Evolutionary conservation across 208 protist species (phyloP), one percentile per base, ranked within the genome.

Genomic region (Wallacemonas sp.): DNA sequence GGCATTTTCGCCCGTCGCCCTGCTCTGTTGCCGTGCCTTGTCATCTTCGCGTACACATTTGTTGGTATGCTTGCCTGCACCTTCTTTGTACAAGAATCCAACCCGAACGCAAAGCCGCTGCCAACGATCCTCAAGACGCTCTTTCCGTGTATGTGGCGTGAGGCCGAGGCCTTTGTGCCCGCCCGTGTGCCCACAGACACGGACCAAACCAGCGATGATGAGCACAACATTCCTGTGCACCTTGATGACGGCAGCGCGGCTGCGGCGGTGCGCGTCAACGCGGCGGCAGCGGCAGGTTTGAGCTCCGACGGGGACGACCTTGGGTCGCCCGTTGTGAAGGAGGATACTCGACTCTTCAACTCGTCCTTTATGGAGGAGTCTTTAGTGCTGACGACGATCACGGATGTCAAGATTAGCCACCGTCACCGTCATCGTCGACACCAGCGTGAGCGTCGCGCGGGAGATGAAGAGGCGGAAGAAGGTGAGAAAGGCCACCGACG

Each of bases 11-110:
- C 30, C 19, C 27, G 38, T 34, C 51, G 80, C 54, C 83, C 86
- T 0, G 86, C 81, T 1, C 67, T 93, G 15, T 66, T 93, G 21
- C 82, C 86, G 3, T 67, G 73, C 33, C 26, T 88, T 9, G 69
- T 74, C 11, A 58, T 75, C 34, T 75, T 75, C 36, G 14, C 62
- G 5, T 86, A 83, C 46, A 76, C 68, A 24, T 49, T 69, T 21
- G 56, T 82, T 44, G 68, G 45, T 24, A 60, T 74, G 14, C 28
- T 71, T 17, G 45, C 66, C 14, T 79, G 66, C 60, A 61, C 72
- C 14, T 53, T 77, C 47, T 75, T 66, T 41, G 30, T 84, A 27
- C 19, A 62, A 19, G 78, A 84, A 49, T 68, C 78, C 3, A 79
- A 80, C 51, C 31, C 47, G 3, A 42, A 41, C 26, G 51, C 62